Base-by-base conservation (phyloP, 176 grass and related monocot species). In the Puccinellia tenuiflora region DNA sequence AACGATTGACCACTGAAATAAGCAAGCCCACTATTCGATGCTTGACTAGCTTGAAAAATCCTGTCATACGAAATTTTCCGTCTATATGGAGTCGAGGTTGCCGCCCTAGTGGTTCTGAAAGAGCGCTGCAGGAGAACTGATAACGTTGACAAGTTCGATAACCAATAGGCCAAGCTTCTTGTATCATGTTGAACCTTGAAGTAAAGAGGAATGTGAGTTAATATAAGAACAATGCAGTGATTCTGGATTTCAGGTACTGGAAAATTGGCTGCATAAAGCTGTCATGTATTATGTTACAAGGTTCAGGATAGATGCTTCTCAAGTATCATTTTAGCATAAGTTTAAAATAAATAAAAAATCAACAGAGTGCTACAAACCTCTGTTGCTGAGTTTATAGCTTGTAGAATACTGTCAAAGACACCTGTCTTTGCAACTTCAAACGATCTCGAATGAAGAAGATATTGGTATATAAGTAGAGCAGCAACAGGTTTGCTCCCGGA, bases 181-280 rank as follows among this genome's bases (percentile, higher is more conserved):
- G 76, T 88, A 86, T 91, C 83, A 81, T 81, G 51, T 84, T 94
- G 89, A 91, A 67, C 92, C 92, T 94, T 82, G 53, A 88, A 91
- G 76, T 79, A 83, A 63, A 90, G 82, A 87, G 59, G 47, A 84
- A 77, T 63, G 64, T 78, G 61, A 87, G 65, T 81, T 76, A 88
- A 86, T 83, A 70, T 75, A 77, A 81, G 30, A 76, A 74, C 47
- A 84, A 76, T 72, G 22, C 48, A 76, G 30, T 76, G 56, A 76
- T 84, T 15, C 59, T 62, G 55, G 29, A 75, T 66, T 84, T 62
- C 53, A 85, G 15, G 45, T 62, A 85, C 50, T 71, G 30, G 77
- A 69, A 85, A 85, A 68, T 61, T 64, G 78, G 61, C 55, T 81
- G 51, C 88, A 76, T 68, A 85, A 70, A 85, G 14, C 78, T 81